Base-by-base conservation (phyloP, 2,329 filamentous ascomycete species). In the Nemania sp. region DNA sequence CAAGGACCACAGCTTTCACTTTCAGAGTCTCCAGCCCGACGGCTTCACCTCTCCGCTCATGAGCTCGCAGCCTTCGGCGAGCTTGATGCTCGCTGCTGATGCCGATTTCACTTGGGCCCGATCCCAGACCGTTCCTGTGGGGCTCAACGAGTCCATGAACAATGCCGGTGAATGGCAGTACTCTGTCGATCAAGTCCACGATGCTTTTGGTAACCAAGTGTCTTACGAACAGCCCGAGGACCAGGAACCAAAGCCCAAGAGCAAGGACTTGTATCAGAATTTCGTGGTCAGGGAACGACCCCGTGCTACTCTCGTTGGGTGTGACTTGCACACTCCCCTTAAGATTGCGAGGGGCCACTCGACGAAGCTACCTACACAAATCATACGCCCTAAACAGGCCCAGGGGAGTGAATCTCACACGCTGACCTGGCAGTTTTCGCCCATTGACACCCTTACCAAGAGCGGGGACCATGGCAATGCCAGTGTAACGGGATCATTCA, bases 21-120 rank as follows among this genome's bases (percentile, higher is more conserved):
- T 96, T 64, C 92, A 97, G 72, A 96, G 90, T 66, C 84, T 99
- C 39, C 92, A 96, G 64, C 92, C 94, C 0, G 91, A 97, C 43
- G 89, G 90, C 30, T 87, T 92, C 65, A 78, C 82, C 3, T 96
- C 91, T 1, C 91, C 91, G 1, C 76, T 96, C 30, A 73, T 88
- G n/a, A 81, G 81, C 44, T 79, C 83, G 39, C 77, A 80, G 43
- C 77, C 76, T 22, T 78, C 81, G 1, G 80, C 80, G 17, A 80
- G 79, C 15, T 68, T 91, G 36, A 75, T 88, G 36, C 73, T 77
- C 36, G 73, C 80, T 11, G 80, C 76, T 33, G 78, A 83, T 24
- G 79, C 88, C 41, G 88, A 93, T 61, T 79, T 89, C 28, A 85
- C 88, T 0, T 97, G 94, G 94, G 91, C 90, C 14, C 84, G 83